A percentile compares a stretch with the other conserved stretches of the same genome.
These are phyloP conservation scores for Hammondia hammondi DNA, from an alignment of 169 alveolate genomes.

Conservation along the genomic window DNA sequence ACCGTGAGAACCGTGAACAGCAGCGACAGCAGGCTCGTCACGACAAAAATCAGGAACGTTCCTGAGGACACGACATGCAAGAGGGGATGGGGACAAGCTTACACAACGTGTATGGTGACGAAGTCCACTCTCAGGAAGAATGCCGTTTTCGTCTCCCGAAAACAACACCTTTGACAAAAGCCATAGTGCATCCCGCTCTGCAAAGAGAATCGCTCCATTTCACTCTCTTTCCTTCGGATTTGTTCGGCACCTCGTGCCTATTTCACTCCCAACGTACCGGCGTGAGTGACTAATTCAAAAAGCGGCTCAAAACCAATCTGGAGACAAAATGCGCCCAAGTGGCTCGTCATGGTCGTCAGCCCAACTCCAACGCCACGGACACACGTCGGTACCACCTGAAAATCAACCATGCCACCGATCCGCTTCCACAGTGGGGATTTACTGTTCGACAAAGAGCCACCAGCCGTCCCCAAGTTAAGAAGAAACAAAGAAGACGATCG, in stretches of 20 bases:
- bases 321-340: neutral
- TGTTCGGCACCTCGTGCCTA: neutral
- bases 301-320: conserved; percentile 15
- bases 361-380: conserved; percentile 24
- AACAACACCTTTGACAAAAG: no score
- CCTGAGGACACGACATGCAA: neutral
- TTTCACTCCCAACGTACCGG: neutral
- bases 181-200: no score
- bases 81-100: no score
- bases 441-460: no score
- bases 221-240: neutral
- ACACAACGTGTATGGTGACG: no score
- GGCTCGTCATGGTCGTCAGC: conserved; percentile 17
- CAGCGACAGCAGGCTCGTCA: neutral
- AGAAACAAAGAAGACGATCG: no score
- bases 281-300: neutral
- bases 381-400: conserved; percentile 8
- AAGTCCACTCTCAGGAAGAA: no score
- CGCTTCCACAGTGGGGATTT: no score
- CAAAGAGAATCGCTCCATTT: neutral
- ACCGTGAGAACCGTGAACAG: neutral
- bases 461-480: no score
- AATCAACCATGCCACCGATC: neutral
- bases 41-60: neutral
- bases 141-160: no score